These are phyloP conservation scores for Pleoardoris graminearum DNA, from an alignment of 2,329 filamentous ascomycete genomes.

Conservation along the genomic window DNA sequence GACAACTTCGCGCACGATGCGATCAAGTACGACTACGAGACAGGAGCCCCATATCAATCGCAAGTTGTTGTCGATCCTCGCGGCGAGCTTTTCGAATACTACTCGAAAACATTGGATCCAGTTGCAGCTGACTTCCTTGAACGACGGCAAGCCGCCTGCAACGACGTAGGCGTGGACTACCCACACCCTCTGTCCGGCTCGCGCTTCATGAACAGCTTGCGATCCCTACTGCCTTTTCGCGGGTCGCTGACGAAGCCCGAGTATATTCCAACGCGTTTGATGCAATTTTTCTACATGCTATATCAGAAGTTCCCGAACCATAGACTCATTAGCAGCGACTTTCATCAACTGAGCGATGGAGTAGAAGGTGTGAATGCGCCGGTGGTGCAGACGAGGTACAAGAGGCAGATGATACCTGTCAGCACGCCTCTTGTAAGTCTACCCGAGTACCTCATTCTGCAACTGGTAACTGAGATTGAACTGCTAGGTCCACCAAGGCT, in stretches of 20 bases:
- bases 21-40: conserved; percentile 83
- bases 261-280: conserved; percentile 90
- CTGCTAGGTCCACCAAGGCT: conserved; percentile 86
- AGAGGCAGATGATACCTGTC: conserved; percentile 84
- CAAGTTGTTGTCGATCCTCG: conserved; percentile 81
- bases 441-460: neutral
- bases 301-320: conserved; percentile 88
- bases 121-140: conserved; percentile 80
- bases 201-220: conserved; percentile 62
- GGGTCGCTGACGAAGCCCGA: conserved; percentile 80
- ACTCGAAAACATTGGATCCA: conserved; percentile 77
- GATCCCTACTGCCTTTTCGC: conserved; percentile 68
- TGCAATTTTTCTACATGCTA: conserved; percentile 96
- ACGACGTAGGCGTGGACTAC: conserved; percentile 47
- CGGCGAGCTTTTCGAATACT: conserved; percentile 96
- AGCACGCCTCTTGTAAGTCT: conserved; percentile 81
- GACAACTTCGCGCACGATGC: conserved; percentile 98
- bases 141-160: conserved; percentile 74
- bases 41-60: conserved; percentile 83
- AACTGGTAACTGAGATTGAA: conserved; percentile 5
- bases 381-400: conserved; percentile 93
- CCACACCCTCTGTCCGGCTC: conserved; percentile 64
- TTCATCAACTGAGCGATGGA: conserved; percentile 81
- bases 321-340: conserved; percentile 86
- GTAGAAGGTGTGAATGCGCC: conserved; percentile 86